Evolutionary conservation across 257 asterid genomes (phyloP).

Genomic region (Jacaranda copaia): DNA sequence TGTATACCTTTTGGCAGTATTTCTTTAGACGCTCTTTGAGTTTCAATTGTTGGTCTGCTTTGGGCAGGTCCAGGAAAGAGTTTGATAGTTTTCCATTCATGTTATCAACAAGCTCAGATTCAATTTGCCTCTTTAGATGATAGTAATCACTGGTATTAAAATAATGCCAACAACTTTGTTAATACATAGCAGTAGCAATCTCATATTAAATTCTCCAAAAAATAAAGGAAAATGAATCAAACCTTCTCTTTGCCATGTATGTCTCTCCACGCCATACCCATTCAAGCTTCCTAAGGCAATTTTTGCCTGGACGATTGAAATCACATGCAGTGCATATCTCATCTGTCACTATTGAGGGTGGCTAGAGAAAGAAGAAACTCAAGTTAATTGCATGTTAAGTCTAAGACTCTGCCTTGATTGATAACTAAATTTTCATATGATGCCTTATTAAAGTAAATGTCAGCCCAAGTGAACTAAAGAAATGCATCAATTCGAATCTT

Average conservation of each 20-base stretch:
- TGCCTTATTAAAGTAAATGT: conserved; percentile 27
- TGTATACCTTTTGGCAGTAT: conserved; percentile 90
- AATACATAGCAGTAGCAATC: conserved; percentile 33
- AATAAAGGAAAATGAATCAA: conserved; percentile 36
- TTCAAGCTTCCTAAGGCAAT: conserved; percentile 95
- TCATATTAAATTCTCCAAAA: conserved; percentile 27
- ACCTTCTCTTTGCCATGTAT: conserved; percentile 98
- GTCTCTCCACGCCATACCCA: conserved; percentile 99
- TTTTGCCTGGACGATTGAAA: conserved; percentile 97
- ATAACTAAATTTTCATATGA: conserved; percentile 28
- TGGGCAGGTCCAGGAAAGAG: conserved; percentile 90
- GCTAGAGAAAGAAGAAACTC: conserved; percentile 59
- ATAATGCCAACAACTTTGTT: conserved; percentile 30
- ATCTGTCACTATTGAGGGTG: conserved; percentile 94
- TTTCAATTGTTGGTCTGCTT: conserved; percentile 87
- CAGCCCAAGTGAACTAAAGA: conserved; percentile 28
- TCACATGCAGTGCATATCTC: conserved; percentile 99
- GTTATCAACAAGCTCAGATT: conserved; percentile 82
- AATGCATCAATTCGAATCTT: not conserved
- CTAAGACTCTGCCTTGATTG: conserved; percentile 31
- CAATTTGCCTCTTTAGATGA: conserved; percentile 96
- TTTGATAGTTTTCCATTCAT: conserved; percentile 62
- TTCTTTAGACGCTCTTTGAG: conserved; percentile 94
- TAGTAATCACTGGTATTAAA: conserved; percentile 75
- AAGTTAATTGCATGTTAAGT: conserved; percentile 38